Percentiles rank a stretch among this genome's conserved stretches.
Conservation (phyloP, 768 basidiomycete genomes). For the Asterophora lycoperdoides region DNA sequence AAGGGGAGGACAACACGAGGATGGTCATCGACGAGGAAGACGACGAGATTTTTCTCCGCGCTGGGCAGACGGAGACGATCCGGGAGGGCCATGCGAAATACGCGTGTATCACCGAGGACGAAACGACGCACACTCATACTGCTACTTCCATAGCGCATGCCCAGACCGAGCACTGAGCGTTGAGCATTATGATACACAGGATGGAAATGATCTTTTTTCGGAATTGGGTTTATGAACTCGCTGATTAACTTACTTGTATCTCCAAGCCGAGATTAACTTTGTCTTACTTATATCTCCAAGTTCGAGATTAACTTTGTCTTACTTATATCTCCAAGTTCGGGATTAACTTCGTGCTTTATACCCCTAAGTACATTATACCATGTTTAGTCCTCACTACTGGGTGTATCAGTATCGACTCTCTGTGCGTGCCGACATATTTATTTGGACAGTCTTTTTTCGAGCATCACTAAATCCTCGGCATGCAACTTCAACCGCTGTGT, state of each 20-base stretch:
- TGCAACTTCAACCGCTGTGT: too few relatives aligned
- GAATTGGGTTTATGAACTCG: neutral
- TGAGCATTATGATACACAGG: conserved; percentile 2
- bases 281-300: conserved; percentile 8
- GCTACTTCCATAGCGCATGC: neutral
- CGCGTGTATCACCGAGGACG: conserved; percentile 12
- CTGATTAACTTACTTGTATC: conserved; percentile 9
- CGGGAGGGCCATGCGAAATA: conserved; percentile 22
- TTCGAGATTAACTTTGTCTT: neutral
- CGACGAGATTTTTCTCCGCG: conserved; percentile 21
- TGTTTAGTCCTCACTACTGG: neutral
- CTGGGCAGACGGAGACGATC: conserved; percentile 26
- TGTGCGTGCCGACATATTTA: too few relatives aligned
- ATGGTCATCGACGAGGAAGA: conserved; percentile 25
- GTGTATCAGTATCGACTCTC: neutral
- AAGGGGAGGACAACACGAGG: conserved; percentile 12
- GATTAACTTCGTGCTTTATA: neutral
- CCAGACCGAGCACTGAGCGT: neutral
- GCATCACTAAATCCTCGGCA: neutral
- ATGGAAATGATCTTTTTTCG: neutral
- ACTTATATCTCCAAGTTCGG: conserved; percentile 2
- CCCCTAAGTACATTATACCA: conserved; percentile 9
- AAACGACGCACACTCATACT: too few relatives aligned
- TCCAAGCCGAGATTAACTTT: conserved; percentile 2
- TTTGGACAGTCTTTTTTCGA: too few relatives aligned